These are phyloP conservation scores for Xylaria nigripes DNA, from an alignment of 495 filamentous ascomycete genomes.

Conservation along the genomic window DNA sequence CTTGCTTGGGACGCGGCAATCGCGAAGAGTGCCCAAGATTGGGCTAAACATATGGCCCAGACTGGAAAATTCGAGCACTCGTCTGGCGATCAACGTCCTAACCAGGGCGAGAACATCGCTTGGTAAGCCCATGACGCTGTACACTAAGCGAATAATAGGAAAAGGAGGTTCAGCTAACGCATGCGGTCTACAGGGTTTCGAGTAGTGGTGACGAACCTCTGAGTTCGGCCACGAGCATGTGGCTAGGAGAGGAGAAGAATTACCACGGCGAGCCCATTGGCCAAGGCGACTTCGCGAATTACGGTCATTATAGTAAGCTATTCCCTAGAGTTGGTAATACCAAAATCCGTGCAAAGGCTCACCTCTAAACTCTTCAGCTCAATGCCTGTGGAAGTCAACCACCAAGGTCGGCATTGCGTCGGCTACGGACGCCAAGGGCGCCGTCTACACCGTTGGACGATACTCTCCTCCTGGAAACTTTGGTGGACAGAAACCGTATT, in stretches of 20 bases:
- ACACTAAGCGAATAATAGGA: neutral
- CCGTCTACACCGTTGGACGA: conserved; percentile 31
- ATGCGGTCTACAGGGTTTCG: conserved; percentile 10
- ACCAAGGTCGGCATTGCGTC: conserved; percentile 30
- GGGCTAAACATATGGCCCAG: conserved; percentile 26
- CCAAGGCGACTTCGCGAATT: conserved; percentile 27
- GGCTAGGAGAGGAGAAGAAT: conserved; percentile 25
- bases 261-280: conserved; percentile 34
- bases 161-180: neutral
- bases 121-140: conserved; percentile 16
- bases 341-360: neutral
- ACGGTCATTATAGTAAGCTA: conserved; percentile 31
- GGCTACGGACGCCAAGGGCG: conserved; percentile 25
- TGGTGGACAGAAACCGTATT: conserved; percentile 28
- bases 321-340: neutral
- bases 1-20: conserved; percentile 30
- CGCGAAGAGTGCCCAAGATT: conserved; percentile 24
- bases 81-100: conserved; percentile 20
- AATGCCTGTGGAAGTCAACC: conserved; percentile 35
- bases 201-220: conserved; percentile 11
- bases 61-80: conserved; percentile 29
- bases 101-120: conserved; percentile 36
- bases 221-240: conserved; percentile 21
- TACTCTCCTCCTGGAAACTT: conserved; percentile 32
- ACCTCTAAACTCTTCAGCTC: conserved; percentile 18